Base-by-base conservation (phyloP, 164 flowering plant species). In the Cinnamomum chago region DNA sequence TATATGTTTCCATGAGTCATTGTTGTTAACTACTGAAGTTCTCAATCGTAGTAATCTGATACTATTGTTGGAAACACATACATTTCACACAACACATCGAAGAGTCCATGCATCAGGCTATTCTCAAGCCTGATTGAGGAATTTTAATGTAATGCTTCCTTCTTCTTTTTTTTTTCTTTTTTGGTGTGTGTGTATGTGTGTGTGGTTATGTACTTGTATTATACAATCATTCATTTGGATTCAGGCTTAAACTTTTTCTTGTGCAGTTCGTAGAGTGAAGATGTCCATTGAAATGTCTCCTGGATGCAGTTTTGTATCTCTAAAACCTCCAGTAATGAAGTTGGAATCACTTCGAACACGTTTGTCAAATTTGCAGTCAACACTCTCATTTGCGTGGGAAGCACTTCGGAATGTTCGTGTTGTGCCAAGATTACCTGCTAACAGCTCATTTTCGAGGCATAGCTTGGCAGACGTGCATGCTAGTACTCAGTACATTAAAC, bases 251-350 rank as follows among this genome's bases (percentile, higher is more conserved):
- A 20, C 33, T 62, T 65, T 9, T 77, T 20, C 62, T 75, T 79
- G 6, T 84, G 85, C 90, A 94, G 98, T 89, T 71, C 92, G 97
- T 35, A 91, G 85, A 81, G 93, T 94, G 70, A 94, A 89, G 79
- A 86, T 88, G 88, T 80, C 81, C 28, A 73, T 86, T 71, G 97
- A 94, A 65, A 88, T 89, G 70, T 97, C 97, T 24, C 85, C 89
- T 22, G 94, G 98, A 70, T 94, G 98, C 85, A 92, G 90, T 75
- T 88, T 88, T 65, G 75, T 84, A 71, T 80, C 92, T 60, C 27
- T 90, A 22, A 89, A 70, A 73, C 70, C 85, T 13, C 88, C 93
- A 25, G 66, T 20, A n/a, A 58, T 92, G 27, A 89, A 84, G 67
- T 22, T 89, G 76, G 89, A 86, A 28, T 71, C 87, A 1, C 28